Evolutionary conservation across 345 rosid genomes (phyloP), one percentile per base, ranked within the genome.

Genomic region (Brassica juncea): DNA sequence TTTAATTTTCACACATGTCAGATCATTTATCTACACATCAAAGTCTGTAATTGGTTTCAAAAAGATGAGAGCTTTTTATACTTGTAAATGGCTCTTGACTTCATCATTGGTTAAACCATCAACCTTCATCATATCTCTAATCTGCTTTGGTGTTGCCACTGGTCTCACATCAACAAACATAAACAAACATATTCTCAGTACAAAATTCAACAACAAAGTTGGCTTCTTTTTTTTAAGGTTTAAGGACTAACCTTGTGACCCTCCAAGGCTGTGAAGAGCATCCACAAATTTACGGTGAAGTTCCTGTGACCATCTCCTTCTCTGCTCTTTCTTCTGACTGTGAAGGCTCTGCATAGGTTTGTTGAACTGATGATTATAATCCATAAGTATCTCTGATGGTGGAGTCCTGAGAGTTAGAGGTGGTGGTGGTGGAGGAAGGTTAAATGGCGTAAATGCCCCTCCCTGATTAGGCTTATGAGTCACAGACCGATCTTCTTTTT

Each of bases 51-150:
- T 19, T 19, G 21, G 19, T 0, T 19, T 19, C 0, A 19, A 19
- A 44, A 49, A 58, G 61, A 70, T 70, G 2, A 82, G 58, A 35
- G 5, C 14, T 42, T 57, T 57, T 72, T 81, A 1, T 49, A 90
- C 98, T 88, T 93, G 98, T 72, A 93, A 86, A 85, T 93, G 97
- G 84, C 95, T 90, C 80, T 93, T 93, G 4, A 93, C 92, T 90
- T 93, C 95, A 83, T 91, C 97, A 79, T 88, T 90, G 70, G 98
- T 93, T 75, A 93, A 88, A 35, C 93, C 98, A 72, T 93, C 93
- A 27, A 93, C 92, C 76, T 83, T 81, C 98, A 93, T 93, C 35
- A 85, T 72, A 30, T 91, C 92, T 69, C 88, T 90, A 35, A 90
- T 89, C 80, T 88, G 95, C 74, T 90, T 92, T 65, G 97, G 97